Evolutionary conservation across 768 basidiomycete species (phyloP), one percentile per base, ranked within the genome.

Genomic region (Rhizopogon sp.): DNA sequence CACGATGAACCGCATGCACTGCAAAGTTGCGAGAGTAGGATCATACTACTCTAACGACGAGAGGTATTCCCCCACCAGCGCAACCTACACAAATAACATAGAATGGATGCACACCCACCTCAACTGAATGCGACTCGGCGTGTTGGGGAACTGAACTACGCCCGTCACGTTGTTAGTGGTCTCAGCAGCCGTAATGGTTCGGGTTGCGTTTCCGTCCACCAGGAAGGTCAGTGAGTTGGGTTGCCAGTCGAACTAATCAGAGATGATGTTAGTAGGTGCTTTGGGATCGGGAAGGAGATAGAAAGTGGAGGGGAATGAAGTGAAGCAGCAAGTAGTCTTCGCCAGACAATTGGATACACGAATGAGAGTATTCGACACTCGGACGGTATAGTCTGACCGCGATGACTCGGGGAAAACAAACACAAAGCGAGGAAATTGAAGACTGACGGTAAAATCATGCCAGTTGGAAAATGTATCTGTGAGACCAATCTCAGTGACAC

Each of bases 41-140:
- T 10, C 28, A 28, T 14, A 17, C 3, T n/a, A 46, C 40, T 11
- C 13, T 11, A 5, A 14, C 16, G n/a, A 6, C 14, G 4, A 33
- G n/a, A 20, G n/a, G 29, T n/a, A 9, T 6, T n/a, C 39, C 22
- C 39, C 50, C 46, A 35, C n/a, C 10, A 20, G 17, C 14, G 9
- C 20, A 37, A 28, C 13, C 35, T 13, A 37, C 11, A 37, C 35
- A 37, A 20, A 46, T 47, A 22, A 41, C 7, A 2, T 10, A 3
- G 3, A 37, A 49, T 16, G 14, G 8, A 49, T 37, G 43, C 16
- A 31, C n/a, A 64, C 75, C 25, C 66, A 87, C 88, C 86, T 88
- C 54, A 94, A 68, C 69, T 94, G 89, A 43, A 94, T 78, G 42
- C 89, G 83, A 33, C 89, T 80, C 3, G 93, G 91, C 2, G 91